Evolutionary conservation across 768 basidiomycete species (phyloP), one percentile per base, ranked within the genome.

Genomic region (Asterophora lycoperdoides): DNA sequence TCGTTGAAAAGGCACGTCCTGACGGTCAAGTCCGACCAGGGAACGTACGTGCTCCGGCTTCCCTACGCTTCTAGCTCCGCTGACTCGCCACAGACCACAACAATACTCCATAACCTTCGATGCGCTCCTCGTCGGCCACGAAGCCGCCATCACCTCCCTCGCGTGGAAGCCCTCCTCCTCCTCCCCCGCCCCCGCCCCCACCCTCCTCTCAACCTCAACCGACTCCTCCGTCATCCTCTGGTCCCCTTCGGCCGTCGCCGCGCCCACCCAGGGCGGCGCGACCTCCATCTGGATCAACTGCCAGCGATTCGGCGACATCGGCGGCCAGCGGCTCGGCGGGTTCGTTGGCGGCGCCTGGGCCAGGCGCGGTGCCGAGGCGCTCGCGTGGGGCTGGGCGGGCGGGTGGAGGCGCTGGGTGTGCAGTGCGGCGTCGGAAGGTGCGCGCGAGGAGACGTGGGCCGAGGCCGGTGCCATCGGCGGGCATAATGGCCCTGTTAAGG

Each of bases 221-320:
- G 96, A 99, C 66, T 95, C 94, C 15, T 97, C 94, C 7, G 64
- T 98, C 20, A 98, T 98, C 51, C 67, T 98, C 44, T 99, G 96
- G 96, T 84, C 88, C 2, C 90, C 91, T 1, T 83, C 89, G 0
- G 68, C 74, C 8, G 66, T 78, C 10, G 53, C 69, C 49, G 54
- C 61, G 41, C 49, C 68, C 49, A 46, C 68, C 48, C 47, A 66
- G 55, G 58, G 73, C 29, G 69, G 63, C 6, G 63, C 74, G 3
- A 71, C 81, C 2, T 81, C 86, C 1, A 80, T 98, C 23, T 99
- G 96, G 96, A 83, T 93, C 38, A 93, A 89, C 53, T 71, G 77
- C 9, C 87, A 91, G 56, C 83, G 96, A 9, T 98, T 98, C 61
- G 96, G 96, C 19, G 93, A 97, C 53, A 78, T 98, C 44, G 91